Evolutionary conservation across 2,329 filamentous ascomycete species (phyloP), one percentile per base, ranked within the genome.

Genomic region (Pseudogymnoascus sp.): DNA sequence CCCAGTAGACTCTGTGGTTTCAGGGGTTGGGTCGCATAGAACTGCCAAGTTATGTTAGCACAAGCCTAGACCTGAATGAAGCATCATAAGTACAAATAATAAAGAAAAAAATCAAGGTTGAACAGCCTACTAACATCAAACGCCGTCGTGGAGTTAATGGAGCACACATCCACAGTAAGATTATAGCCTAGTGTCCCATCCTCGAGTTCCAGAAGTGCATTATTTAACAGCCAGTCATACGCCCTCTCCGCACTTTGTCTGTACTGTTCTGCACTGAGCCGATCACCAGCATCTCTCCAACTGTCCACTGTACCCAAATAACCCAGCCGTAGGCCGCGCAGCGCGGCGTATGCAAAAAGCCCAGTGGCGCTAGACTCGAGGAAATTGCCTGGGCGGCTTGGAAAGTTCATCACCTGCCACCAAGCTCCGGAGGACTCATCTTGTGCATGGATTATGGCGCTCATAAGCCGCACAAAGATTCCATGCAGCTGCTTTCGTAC

Each of bases 311-410:
- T 61, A 1, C 63, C 62, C 15, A 76, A 61, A 41, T 73, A 74
- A 0, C 74, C 74, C 35, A 74, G 63, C 5, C 74, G 68, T 35
- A 69, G 61, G 6, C 72, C 72, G 67, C 75, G 75, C 15, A 76
- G 66, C 15, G 75, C 62, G 9, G 73, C 70, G 57, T 75, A 75
- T 2, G 72, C 66, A 63, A 75, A 76, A 72, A 75, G 74, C 31
- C 73, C 72, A 1, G 66, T 72, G 17, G 65, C 71, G 61, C 73
- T 74, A 21, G 71, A 72, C 67, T 75, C 74, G 62, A 75, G 72
- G 61, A 74, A 75, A 62, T 75, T 75, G 7, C 70, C 70, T 37
- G 62, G 64, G 10, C 61, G 63, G 1, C 66, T 67, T n/a, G 62
- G 62, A 26, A 62, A 39, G 41, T 67, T 66, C 66, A 76, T 65